Base-by-base conservation (phyloP, 2,329 filamentous ascomycete genomes). In the Epichloe amarillans region DNA sequence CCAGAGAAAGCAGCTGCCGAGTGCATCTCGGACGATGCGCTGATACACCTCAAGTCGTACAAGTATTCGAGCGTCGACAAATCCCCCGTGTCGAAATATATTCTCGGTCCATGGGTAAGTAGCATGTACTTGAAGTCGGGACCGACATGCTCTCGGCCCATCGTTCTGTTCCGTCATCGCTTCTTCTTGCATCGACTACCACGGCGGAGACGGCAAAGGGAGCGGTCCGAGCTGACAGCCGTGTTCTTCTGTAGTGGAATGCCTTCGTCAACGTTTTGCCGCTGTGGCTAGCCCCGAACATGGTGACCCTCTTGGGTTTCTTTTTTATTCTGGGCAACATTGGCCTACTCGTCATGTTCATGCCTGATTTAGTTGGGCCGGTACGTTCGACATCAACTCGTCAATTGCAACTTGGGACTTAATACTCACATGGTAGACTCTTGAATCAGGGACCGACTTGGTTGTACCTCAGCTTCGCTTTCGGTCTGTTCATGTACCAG, bases 31-130 rank as follows among this genome's bases (percentile, higher is more conserved):
- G 88, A 95, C 61, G 89, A 97, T 62, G 88, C 88, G 50, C 79
- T 98, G 59, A 76, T 86, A 54, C 90, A 96, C 66, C 83, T 98
- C 61, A 93, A 89, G 70, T 83, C 84, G 53, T 98, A 98, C 82
- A 94, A 96, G 66, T 98, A 98, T 70, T 95, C 89, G 60, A 88
- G 86, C 62, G 89, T 98, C 68, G 93, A 98, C 75, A 91, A 95
- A 70, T 96, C 90, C 47, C 86, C 86, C 55, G 81, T 96, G 53
- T 97, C 93, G 52, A 80, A 90, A 67, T 95, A 97, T 69, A 87
- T 98, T 64, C 78, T 98, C 47, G 86, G 84, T 59, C 91, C 95
- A 64, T 98, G 95, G 73, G 93, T 97, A 85, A 67, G 84, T 71
- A 43, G 35, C 10, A 45, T 33, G 5, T n/a, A 11, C 30, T 30